phyloP scores from a whole-genome alignment of 2,329 filamentous ascomycete species.

The Ceratocystis huliohia region DNA sequence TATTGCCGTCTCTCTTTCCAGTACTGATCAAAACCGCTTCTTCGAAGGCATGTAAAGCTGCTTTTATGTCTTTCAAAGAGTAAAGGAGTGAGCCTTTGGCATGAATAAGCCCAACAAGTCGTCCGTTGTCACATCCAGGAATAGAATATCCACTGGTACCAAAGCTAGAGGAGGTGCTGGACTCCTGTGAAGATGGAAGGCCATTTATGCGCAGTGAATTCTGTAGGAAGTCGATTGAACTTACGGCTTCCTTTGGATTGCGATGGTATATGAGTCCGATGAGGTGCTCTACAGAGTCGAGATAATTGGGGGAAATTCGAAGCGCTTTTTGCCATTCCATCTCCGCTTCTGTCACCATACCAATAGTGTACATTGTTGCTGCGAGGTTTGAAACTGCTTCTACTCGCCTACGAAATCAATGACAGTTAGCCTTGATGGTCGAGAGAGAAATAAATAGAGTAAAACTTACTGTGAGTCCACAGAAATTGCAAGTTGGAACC shows the following conservation, averaged over 20 bases:
- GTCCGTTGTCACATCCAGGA: conserved; percentile 74
- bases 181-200: conserved; percentile 13
- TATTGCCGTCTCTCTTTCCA: conserved; percentile 55
- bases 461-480: conserved; percentile 42
- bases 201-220: conserved; percentile 40
- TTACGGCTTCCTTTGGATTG: conserved; percentile 70
- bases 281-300: conserved; percentile 90
- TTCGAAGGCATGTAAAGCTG: conserved; percentile 80
- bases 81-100: conserved; percentile 99
- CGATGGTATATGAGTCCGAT: conserved; percentile 79
- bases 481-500: conserved; percentile 53
- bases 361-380: conserved; percentile 73
- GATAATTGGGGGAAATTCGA: conserved; percentile 68
- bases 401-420: conserved; percentile 49
- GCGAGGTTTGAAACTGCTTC: conserved; percentile 91
- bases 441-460: not conserved
- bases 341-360: conserved; percentile 72
- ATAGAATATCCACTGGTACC: conserved; percentile 65
- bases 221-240: conserved; percentile 78
- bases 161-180: conserved; percentile 24
- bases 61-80: conserved; percentile 65
- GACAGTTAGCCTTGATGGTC: conserved; percentile 22
- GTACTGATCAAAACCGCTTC: conserved; percentile 84
- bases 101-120: conserved; percentile 85
- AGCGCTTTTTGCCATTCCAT: conserved; percentile 77